These are phyloP conservation scores for Cercospora zeina DNA, from an alignment of 2,329 filamentous ascomycete genomes.

Conservation along the genomic window DNA sequence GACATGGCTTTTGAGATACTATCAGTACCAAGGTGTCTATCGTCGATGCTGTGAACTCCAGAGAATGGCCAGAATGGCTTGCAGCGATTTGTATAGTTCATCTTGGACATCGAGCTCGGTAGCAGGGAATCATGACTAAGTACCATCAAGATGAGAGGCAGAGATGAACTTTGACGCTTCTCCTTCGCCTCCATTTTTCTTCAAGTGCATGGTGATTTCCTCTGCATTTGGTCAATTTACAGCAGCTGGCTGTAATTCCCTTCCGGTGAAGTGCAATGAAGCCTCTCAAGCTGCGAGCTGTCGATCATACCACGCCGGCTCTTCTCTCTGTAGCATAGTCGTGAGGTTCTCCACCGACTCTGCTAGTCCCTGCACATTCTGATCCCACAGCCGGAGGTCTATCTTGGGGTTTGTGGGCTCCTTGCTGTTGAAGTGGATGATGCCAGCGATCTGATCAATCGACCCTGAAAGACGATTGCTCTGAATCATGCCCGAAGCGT, in stretches of 20 bases:
- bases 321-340: slow-evolving; percentile 74
- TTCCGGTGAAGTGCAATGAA: neutral
- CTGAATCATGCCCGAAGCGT: slow-evolving; percentile 93
- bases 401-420: slow-evolving; percentile 54
- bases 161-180: too few species aligned
- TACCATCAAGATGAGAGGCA: too few species aligned
- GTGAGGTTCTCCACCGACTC: slow-evolving; percentile 89
- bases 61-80: neutral
- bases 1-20: neutral
- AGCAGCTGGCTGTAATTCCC: neutral
- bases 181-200: neutral
- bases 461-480: slow-evolving; percentile 82
- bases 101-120: too few species aligned
- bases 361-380: slow-evolving; percentile 79
- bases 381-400: slow-evolving; percentile 83
- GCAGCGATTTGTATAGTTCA: too few species aligned
- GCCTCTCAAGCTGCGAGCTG: slow-evolving; percentile 40
- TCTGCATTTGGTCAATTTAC: neutral
- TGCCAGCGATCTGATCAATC: slow-evolving; percentile 89
- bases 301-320: slow-evolving; percentile 60
- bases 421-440: slow-evolving; percentile 85
- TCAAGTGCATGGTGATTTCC: neutral
- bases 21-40: neutral
- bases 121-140: too few species aligned
- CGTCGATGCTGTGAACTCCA: neutral